phyloP scores from a whole-genome alignment of 108 stramenopile genomes.

The Skeletonema grethae region DNA sequence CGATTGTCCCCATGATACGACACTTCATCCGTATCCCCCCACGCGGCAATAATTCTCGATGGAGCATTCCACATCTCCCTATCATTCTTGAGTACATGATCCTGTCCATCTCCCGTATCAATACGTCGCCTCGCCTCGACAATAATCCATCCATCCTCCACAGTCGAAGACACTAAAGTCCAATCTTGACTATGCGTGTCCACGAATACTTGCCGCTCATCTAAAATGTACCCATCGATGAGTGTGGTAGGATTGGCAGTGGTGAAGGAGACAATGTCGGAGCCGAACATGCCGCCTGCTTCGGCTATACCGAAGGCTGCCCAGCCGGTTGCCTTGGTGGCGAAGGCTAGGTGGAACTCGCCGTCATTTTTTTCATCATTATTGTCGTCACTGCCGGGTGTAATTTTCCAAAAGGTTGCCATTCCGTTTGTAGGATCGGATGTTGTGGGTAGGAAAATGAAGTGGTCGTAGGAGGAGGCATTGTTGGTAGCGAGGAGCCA shows the following conservation, averaged over 20 bases:
- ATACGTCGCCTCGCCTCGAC: constrained; percentile 56
- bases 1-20: constrained; percentile 50
- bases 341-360: constrained; percentile 18
- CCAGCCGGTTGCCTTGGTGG: constrained; percentile 28
- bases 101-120: constrained; percentile 57
- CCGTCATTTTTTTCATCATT: not conserved
- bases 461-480: not conserved
- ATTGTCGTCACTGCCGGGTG: constrained; percentile 4
- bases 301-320: constrained; percentile 31
- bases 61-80: constrained; percentile 16
- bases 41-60: constrained; percentile 59
- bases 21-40: constrained; percentile 49
- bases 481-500: not conserved
- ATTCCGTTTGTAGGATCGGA: not conserved
- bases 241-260: constrained; percentile 26
- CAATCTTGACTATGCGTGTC: constrained; percentile 58
- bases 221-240: constrained; percentile 52
- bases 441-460: not conserved
- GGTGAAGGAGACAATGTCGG: constrained; percentile 24
- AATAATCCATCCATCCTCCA: constrained; percentile 51
- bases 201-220: constrained; percentile 9
- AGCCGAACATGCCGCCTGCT: constrained; percentile 36
- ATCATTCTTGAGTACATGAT: constrained; percentile 46
- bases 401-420: constrained; percentile 16
- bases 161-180: constrained; percentile 22